phyloP scores from a whole-genome alignment of 139 green algal species.

The Micractinium conductrix region DNA sequence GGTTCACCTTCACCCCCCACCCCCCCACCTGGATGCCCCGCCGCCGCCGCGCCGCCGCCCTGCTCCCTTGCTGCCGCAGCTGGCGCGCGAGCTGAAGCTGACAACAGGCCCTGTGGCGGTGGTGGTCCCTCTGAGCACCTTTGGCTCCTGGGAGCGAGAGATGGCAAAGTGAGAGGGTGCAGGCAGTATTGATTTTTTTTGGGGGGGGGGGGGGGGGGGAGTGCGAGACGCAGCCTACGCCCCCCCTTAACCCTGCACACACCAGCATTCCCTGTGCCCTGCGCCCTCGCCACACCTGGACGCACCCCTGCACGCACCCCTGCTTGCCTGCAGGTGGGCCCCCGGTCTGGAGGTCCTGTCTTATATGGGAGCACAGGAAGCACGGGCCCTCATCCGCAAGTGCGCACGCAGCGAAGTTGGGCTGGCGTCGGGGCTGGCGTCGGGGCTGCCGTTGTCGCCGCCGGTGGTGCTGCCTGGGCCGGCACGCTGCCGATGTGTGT shows the following conservation, averaged over 20 bases:
- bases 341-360: conserved; percentile 78
- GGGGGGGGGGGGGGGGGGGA: too few species aligned
- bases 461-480: too few species aligned
- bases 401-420: too few species aligned
- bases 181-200: neutral
- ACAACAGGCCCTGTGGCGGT: conserved; percentile 67
- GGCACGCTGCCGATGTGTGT: too few species aligned
- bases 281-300: neutral
- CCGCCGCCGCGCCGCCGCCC: too few species aligned
- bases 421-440: too few species aligned
- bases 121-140: conserved; percentile 80
- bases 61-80: too few species aligned
- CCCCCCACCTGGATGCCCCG: too few species aligned
- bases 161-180: conserved; percentile 40
- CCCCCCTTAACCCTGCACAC: too few species aligned
- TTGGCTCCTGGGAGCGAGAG: conserved; percentile 83
- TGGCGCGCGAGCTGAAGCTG: neutral
- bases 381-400: conserved; percentile 35
- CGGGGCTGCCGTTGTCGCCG: too few species aligned
- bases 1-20: too few species aligned
- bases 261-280: neutral
- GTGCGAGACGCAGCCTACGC: too few species aligned
- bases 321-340: conserved; percentile 58
- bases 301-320: neutral
- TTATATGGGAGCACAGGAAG: conserved; percentile 44